Base-by-base conservation (phyloP, 2,329 filamentous ascomycete genomes). In the Alternaria dauci region DNA sequence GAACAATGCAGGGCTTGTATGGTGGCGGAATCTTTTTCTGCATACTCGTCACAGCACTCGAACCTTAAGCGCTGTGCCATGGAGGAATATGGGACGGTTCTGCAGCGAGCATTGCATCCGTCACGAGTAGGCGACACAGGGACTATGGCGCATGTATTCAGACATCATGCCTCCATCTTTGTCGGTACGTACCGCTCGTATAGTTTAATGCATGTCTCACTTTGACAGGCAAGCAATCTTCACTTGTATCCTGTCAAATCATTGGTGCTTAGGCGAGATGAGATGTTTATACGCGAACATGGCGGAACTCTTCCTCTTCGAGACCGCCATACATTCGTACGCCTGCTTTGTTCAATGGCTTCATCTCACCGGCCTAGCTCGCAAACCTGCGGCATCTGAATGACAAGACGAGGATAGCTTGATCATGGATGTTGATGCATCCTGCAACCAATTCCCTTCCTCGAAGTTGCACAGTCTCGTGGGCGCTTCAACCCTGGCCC, bases 321-420 rank as follows among this genome's bases (percentile, higher is more conserved):
- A 61, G 63, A 59, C 34, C 54, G 59, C 55, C 59, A 54, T 68
- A 52, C 65, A 68, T 61, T 39, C 41, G 56, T 62, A 34, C 58
- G 16, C 44, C 59, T 46, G 53, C 58, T 42, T 18, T 34, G 28
- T 38, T 57, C 59, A 54, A 18, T 30, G 16, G 14, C 20, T 34
- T 28, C 61, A 65, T 55, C 20, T 39, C 48, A 36, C 43, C 56
- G 34, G 59, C 55, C 47, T 57, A 56, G 32, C 41, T 51, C 57
- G 48, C 55, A 53, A 58, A 62, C 51, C 43, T 61, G 56, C 65
- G 55, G 60, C 47, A 69, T 67, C 58, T 63, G 34, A 54, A 34
- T 41, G 48, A 52, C 41, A 65, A 20, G 32, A 50, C 55, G 46
- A 50, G 42, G 18, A 39, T 28, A 34, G 43, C 18, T 43, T 11